Base-by-base conservation (phyloP, 805 yeast genomes). In the Metschnikowia henanensis region DNA sequence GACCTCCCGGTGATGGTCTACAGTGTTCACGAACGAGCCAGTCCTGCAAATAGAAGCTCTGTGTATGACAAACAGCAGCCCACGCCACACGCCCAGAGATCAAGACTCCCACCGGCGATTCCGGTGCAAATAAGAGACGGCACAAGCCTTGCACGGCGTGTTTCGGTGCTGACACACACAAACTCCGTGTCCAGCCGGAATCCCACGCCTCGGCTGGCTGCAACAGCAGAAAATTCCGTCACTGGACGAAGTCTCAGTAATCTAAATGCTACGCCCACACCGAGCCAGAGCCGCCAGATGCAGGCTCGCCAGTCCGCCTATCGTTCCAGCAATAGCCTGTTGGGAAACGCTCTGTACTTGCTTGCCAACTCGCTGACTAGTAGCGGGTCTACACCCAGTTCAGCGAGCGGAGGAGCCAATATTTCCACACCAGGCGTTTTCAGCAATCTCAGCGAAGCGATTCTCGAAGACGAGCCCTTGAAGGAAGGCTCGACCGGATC, bases 1-100 rank as follows among this genome's bases (percentile, higher is more conserved):
- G 62, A 60, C 29, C 51, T 64, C 31, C 68, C 68, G 15, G 50
- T 60, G 12, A 59, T 59, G 56, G 47, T 62, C 26, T 64, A 61
- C 45, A 58, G 60, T 25, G 68, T 63, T 21, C 66, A 62, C 10
- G 66, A 64, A 37, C 55, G 50, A 35, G 17, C 34, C 30, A 31
- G 32, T 8, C 32, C 42, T 4, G 20, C 33, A 9, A 29, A 21
- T 9, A 31, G 51, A 2, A 40, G 50, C 46, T 40, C 49, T 2
- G 48, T 37, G 20, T 38, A 47, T 17, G 50, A 48, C 15, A 34
- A 28, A 5, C 43, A 30, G 20, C 37, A 7, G 15, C 15, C 16
- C 4, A 13, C 25, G 29, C 20, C 10, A 7, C 37, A 7, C 12
- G 20, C 34, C 2, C 41, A 25, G 6, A 21, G 30, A 2, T 16